Percentiles rank a stretch among this genome's conserved stretches.
phyloP scores from a whole-genome alignment of 2,329 filamentous ascomycete genomes.

The Monosporascus sp. region DNA sequence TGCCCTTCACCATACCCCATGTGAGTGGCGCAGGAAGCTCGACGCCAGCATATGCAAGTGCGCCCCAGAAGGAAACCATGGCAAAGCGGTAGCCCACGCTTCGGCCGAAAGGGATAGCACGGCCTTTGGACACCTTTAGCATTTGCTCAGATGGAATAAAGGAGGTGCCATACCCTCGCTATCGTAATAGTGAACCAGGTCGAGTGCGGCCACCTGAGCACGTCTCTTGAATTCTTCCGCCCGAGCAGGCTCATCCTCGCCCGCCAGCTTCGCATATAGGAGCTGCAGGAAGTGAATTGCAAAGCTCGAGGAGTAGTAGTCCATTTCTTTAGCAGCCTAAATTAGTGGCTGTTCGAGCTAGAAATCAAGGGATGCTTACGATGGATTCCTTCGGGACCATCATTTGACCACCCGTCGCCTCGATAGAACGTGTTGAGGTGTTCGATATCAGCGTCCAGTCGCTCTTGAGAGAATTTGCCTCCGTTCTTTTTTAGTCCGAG shows the following conservation, averaged over 20 bases:
- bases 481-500: slow-evolving; percentile 71
- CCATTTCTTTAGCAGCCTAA: slow-evolving; percentile 53
- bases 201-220: slow-evolving; percentile 60
- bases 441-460: slow-evolving; percentile 68
- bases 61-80: slow-evolving; percentile 80
- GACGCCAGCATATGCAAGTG: slow-evolving; percentile 68
- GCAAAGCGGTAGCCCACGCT: slow-evolving; percentile 79
- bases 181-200: slow-evolving; percentile 73
- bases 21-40: slow-evolving; percentile 66
- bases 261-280: slow-evolving; percentile 67
- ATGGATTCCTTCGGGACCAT: slow-evolving; percentile 71
- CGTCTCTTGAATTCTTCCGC: slow-evolving; percentile 65
- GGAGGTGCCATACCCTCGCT: slow-evolving; percentile 40
- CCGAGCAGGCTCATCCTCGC: slow-evolving; percentile 58
- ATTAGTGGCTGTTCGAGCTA: slow-evolving; percentile 4
- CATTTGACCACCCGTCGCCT: slow-evolving; percentile 78
- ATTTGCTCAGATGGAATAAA: not conserved
- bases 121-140: slow-evolving; percentile 29
- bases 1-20: slow-evolving; percentile 75
- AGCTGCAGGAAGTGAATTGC: slow-evolving; percentile 78
- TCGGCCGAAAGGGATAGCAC: slow-evolving; percentile 70
- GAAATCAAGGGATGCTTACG: slow-evolving; percentile 35
- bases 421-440: slow-evolving; percentile 77
- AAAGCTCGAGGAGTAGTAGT: slow-evolving; percentile 79
- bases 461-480: slow-evolving; percentile 62